phyloP scores from a whole-genome alignment of 2,329 filamentous ascomycete species.

The Arthrobotrys sinensis region DNA sequence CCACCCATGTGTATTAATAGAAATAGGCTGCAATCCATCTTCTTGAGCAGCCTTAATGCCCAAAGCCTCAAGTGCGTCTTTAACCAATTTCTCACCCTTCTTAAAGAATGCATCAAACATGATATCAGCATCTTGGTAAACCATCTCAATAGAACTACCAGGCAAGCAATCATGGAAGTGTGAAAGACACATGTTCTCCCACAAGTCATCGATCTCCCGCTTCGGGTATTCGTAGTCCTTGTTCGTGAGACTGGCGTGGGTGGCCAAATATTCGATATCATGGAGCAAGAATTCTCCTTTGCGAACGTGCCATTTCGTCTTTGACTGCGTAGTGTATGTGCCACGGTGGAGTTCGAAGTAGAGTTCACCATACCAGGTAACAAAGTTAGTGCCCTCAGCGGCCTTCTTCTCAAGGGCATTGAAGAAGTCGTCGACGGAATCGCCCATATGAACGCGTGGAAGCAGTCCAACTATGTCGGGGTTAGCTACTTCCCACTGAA shows the following conservation, averaged over 20 bases:
- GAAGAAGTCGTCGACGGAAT: slow-evolving; percentile 95
- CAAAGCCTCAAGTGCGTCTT: slow-evolving; percentile 78
- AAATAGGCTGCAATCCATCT: slow-evolving; percentile 71
- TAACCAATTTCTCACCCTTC: slow-evolving; percentile 79
- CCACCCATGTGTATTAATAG: slow-evolving; percentile 91
- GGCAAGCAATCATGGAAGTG: slow-evolving; percentile 99
- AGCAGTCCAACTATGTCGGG: slow-evolving; percentile 76
- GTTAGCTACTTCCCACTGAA: not conserved
- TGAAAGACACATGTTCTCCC: slow-evolving; percentile 91
- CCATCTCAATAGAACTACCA: slow-evolving; percentile 96
- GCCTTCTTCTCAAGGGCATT: slow-evolving; percentile 85
- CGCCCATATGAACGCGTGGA: slow-evolving; percentile 89
- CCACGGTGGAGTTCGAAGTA: slow-evolving; percentile 98
- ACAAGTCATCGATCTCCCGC: slow-evolving; percentile 93
- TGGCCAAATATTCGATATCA: slow-evolving; percentile 89
- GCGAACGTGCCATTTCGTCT: slow-evolving; percentile 96
- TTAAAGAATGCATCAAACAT: slow-evolving; percentile 87
- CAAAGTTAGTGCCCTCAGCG: slow-evolving; percentile 75
- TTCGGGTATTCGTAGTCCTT: slow-evolving; percentile 90
- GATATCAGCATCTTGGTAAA: slow-evolving; percentile 94
- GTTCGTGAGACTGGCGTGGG: slow-evolving; percentile 82
- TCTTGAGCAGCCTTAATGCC: slow-evolving; percentile 73
- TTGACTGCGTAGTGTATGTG: slow-evolving; percentile 96
- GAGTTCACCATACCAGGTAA: slow-evolving; percentile 97
- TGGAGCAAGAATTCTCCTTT: slow-evolving; percentile 87